Percentiles rank a stretch among this genome's conserved stretches.
These are phyloP conservation scores for Colletotrichum orchidophilum DNA, from an alignment of 2,329 filamentous ascomycete genomes.

Conservation along the genomic window DNA sequence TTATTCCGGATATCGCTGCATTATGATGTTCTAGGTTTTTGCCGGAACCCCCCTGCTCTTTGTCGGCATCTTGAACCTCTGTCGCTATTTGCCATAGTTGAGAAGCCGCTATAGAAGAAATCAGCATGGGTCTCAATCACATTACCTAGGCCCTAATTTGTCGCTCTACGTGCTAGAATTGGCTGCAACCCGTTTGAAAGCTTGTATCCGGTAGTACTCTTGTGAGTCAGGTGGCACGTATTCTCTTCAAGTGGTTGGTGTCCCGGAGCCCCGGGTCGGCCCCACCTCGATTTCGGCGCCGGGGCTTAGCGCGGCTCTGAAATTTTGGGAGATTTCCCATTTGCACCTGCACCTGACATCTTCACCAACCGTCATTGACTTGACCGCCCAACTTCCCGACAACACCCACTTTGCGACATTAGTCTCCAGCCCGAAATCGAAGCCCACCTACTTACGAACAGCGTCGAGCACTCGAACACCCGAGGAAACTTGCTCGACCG, in stretches of 20 bases:
- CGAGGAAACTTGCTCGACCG: not conserved
- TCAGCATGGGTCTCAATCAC: too few relatives aligned
- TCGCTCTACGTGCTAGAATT: too few relatives aligned
- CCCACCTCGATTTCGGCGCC: constrained; percentile 9
- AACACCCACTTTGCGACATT: not conserved
- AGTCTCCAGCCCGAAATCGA: not conserved
- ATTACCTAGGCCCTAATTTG: too few relatives aligned
- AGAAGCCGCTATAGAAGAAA: too few relatives aligned
- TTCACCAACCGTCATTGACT: constrained; percentile 13
- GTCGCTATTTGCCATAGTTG: too few relatives aligned
- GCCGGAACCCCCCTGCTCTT: too few relatives aligned
- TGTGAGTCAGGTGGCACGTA: not conserved
- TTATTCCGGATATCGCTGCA: too few relatives aligned
- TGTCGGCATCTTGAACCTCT: too few relatives aligned
- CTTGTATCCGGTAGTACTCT: not conserved
- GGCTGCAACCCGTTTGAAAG: too few relatives aligned
- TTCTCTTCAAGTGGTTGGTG: not conserved
- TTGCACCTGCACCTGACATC: not conserved
- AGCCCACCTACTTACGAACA: not conserved
- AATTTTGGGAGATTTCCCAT: not conserved
- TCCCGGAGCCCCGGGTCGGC: not conserved
- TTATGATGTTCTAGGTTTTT: too few relatives aligned
- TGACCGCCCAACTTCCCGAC: not conserved
- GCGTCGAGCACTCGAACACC: not conserved
- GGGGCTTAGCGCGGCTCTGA: not conserved